phyloP scores from a whole-genome alignment of 768 basidiomycete species.

The Tulasnella sp. region DNA sequence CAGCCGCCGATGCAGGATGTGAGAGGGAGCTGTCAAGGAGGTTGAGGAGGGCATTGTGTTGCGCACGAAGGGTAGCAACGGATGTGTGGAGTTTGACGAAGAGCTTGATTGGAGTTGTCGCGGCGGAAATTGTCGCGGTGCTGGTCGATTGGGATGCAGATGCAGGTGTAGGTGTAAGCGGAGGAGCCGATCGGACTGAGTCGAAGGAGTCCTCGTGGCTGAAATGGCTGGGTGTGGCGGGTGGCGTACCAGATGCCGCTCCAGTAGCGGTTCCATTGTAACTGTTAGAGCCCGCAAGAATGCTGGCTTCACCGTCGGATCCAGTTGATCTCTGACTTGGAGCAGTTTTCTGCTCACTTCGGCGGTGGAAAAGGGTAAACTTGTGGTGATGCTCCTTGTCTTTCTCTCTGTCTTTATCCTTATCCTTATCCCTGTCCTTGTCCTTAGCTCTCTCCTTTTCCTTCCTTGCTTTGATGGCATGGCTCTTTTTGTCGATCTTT shows the following conservation, averaged over 20 bases:
- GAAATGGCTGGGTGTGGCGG: background rate
- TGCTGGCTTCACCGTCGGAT: slow-evolving; percentile 17
- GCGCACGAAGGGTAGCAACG: slow-evolving; percentile 45
- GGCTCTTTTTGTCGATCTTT: background rate
- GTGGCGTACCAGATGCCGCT: slow-evolving; percentile 13
- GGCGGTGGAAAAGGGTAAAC: slow-evolving; percentile 50
- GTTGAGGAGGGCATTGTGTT: slow-evolving; percentile 43
- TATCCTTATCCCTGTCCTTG: background rate
- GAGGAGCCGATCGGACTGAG: background rate
- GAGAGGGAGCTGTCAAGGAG: background rate
- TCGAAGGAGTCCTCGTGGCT: background rate
- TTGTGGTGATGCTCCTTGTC: slow-evolving; percentile 18
- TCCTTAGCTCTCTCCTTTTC: slow-evolving; percentile 18
- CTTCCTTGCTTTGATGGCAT: background rate
- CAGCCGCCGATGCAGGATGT: background rate
- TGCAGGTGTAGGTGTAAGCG: background rate
- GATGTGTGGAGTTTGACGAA: slow-evolving; percentile 29
- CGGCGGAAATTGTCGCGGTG: background rate
- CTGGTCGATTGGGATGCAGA: background rate
- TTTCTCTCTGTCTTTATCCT: slow-evolving; percentile 7
- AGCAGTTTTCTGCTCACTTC: slow-evolving; percentile 34
- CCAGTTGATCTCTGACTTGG: too few species aligned
- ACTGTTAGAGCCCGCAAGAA: background rate
- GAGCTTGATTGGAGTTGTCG: background rate
- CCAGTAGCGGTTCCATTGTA: slow-evolving; percentile 16